Percentiles rank a stretch among this genome's conserved stretches.
Conservation (phyloP, 2,329 filamentous ascomycete genomes). For the Eutypella sp. region DNA sequence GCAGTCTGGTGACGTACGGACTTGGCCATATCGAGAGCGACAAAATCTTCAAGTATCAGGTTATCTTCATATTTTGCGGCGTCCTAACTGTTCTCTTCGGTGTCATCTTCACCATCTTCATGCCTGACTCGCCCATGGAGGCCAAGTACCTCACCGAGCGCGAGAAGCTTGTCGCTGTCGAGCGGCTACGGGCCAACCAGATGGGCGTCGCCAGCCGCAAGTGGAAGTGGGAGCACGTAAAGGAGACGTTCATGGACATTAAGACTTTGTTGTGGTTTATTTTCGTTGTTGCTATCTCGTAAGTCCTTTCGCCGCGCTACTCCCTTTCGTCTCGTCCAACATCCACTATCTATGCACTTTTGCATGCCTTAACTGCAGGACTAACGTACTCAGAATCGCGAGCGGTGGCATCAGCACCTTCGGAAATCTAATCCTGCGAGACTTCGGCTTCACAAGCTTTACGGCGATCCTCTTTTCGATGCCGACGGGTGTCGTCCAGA, state of each 20-base stretch:
- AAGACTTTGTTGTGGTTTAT: constrained; percentile 60
- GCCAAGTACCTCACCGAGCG: constrained; percentile 56
- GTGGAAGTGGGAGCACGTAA: constrained; percentile 63
- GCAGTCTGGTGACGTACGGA: constrained; percentile 51
- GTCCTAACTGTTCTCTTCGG: constrained; percentile 47
- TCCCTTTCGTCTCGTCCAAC: constrained; percentile 43
- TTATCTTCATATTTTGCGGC: constrained; percentile 46
- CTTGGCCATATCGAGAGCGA: constrained; percentile 41
- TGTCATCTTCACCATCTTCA: constrained; percentile 46
- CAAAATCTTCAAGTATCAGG: constrained; percentile 45
- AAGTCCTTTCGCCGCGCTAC: constrained; percentile 48
- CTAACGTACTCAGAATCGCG: constrained; percentile 31
- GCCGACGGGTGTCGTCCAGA: constrained; percentile 33
- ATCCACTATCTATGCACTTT: too few species aligned
- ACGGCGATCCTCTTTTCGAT: constrained; percentile 36
- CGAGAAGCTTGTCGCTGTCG: constrained; percentile 64
- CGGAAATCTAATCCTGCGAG: constrained; percentile 35
- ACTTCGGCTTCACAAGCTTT: constrained; percentile 35
- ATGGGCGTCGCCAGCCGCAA: constrained; percentile 69
- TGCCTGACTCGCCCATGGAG: constrained; percentile 61
- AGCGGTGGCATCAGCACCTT: constrained; percentile 34
- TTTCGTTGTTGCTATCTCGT: constrained; percentile 52
- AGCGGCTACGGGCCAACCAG: constrained; percentile 68
- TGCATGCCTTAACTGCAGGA: too few species aligned
- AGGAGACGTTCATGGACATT: constrained; percentile 33